These are phyloP conservation scores for Pseudotsuga menziesii DNA, from an alignment of 75 land plant genomes.

Conservation along the genomic window DNA sequence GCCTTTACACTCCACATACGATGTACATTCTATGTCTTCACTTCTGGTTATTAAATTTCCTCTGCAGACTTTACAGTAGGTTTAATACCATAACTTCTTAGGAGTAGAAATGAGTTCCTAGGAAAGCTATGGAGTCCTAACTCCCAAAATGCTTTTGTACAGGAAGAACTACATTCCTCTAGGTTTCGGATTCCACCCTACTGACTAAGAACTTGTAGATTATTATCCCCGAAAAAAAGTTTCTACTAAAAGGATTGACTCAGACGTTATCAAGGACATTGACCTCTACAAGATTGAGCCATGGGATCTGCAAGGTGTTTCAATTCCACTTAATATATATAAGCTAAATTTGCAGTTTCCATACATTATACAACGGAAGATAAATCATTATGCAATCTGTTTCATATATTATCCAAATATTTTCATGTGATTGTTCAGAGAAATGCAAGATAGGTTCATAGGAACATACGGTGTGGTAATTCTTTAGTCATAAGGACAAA, in stretches of 20 bases:
- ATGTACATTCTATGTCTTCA: no score
- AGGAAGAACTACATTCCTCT: constrained; percentile 23
- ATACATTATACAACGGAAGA: background rate
- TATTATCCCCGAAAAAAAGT: constrained; percentile 34
- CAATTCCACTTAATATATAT: background rate
- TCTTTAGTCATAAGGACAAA: constrained; percentile 84
- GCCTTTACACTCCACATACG: no score
- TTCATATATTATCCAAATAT: background rate
- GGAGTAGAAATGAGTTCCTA: no score
- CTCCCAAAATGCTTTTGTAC: no score
- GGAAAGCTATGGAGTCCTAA: no score
- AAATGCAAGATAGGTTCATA: constrained; percentile 52
- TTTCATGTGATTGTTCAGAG: constrained; percentile 22
- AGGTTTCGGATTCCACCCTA: no score
- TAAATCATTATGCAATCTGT: background rate
- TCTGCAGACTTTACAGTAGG: no score
- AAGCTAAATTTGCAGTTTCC: background rate
- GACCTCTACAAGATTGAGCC: constrained; percentile 49
- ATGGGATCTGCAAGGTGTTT: constrained; percentile 41
- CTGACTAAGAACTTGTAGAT: constrained; percentile 40
- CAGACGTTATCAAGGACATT: constrained; percentile 27
- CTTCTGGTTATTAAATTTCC: no score
- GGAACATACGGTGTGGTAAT: constrained; percentile 77
- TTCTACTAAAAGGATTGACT: constrained; percentile 9
- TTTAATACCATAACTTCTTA: no score